These are phyloP conservation scores for Hyphopichia burtonii DNA, from an alignment of 1,139 yeast species.

Conservation along the genomic window DNA sequence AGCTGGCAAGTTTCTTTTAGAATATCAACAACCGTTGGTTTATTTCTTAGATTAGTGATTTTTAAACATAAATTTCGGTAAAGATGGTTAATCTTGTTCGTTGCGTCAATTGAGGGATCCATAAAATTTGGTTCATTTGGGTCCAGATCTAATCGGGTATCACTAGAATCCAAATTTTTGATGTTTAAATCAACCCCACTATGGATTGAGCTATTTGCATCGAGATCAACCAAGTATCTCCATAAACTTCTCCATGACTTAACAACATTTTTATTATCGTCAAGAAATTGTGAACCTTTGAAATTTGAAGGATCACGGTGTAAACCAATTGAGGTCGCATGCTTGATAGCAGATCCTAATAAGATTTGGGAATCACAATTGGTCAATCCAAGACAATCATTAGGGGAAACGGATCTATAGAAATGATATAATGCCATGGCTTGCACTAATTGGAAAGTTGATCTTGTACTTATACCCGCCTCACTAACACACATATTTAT, in stretches of 20 bases:
- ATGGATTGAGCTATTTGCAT: conserved; percentile 35
- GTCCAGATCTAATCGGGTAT: conserved; percentile 21
- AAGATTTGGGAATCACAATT: conserved; percentile 42
- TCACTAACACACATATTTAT: conserved; percentile 35
- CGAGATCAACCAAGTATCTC: conserved; percentile 30
- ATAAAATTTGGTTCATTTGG: too few species aligned
- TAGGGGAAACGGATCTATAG: conserved; percentile 40
- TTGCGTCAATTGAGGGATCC: conserved; percentile 16
- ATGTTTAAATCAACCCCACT: conserved; percentile 34
- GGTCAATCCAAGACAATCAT: conserved; percentile 45
- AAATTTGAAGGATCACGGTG: conserved; percentile 43
- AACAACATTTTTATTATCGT: conserved; percentile 25
- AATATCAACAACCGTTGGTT: conserved; percentile 39
- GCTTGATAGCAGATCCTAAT: conserved; percentile 37
- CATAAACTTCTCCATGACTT: conserved; percentile 41
- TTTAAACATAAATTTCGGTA: conserved; percentile 32
- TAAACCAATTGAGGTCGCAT: conserved; percentile 44
- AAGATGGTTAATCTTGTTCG: conserved; percentile 10
- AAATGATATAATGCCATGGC: conserved; percentile 31
- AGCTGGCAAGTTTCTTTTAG: conserved; percentile 37
- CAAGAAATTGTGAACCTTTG: conserved; percentile 29
- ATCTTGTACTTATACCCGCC: conserved; percentile 24
- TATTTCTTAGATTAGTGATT: conserved; percentile 27
- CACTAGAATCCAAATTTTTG: conserved; percentile 27
- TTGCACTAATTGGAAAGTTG: conserved; percentile 36